These are phyloP conservation scores for Tillandsia leiboldiana DNA, from an alignment of 176 grass and related monocot genomes.

Conservation along the genomic window DNA sequence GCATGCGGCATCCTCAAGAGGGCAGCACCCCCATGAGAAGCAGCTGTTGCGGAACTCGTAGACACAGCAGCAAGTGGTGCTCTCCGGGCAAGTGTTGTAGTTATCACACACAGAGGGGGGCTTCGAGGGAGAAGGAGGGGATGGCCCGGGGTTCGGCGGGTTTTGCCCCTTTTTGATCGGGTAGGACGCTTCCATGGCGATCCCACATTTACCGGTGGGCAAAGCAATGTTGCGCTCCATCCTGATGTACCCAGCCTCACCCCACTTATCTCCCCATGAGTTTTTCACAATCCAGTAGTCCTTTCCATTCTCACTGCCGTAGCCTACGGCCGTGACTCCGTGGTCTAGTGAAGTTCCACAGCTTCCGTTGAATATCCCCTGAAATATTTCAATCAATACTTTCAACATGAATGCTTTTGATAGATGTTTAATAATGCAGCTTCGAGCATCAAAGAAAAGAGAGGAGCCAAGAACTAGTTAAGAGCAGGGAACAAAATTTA, in stretches of 20 bases:
- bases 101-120: slow-evolving; percentile 28
- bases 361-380: slow-evolving; percentile 26
- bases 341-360: slow-evolving; percentile 36
- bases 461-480: no score
- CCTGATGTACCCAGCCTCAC: slow-evolving; percentile 41
- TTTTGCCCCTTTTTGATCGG: slow-evolving; percentile 29
- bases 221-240: slow-evolving; percentile 25
- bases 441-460: no score
- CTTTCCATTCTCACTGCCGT: slow-evolving; percentile 18
- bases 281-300: slow-evolving; percentile 72
- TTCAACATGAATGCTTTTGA: neutral
- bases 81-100: slow-evolving; percentile 23
- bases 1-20: slow-evolving; percentile 28
- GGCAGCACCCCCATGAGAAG: slow-evolving; percentile 41
- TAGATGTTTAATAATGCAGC: neutral
- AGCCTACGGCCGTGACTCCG: slow-evolving; percentile 37
- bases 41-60: slow-evolving; percentile 21
- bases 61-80: slow-evolving; percentile 44
- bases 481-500: no score
- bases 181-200: slow-evolving; percentile 37
- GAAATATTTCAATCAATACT: neutral
- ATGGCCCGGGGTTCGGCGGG: slow-evolving; percentile 22
- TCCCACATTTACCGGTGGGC: slow-evolving; percentile 29
- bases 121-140: slow-evolving; percentile 28
- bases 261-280: slow-evolving; percentile 44